These are phyloP conservation scores for Centrapalus pauciflorus DNA, from an alignment of 129 eudicot species.

Conservation along the genomic window DNA sequence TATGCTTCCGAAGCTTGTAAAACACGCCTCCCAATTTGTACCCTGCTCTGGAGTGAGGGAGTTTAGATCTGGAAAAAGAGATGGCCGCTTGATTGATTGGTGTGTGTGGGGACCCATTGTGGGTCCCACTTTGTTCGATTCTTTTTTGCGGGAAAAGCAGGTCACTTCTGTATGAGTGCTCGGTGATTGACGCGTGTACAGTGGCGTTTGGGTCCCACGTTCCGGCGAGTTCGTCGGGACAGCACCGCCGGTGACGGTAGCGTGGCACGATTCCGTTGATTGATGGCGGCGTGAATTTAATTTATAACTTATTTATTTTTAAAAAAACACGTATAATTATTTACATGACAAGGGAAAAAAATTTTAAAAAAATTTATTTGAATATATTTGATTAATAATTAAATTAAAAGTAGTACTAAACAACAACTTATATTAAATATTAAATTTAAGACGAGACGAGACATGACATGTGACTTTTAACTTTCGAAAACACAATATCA, in stretches of 20 bases:
- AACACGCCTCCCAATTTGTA: fast-evolving
- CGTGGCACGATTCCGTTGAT: neutral
- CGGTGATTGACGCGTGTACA: slow-evolving; percentile 62
- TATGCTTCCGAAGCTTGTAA: neutral
- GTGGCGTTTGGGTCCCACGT: slow-evolving; percentile 33
- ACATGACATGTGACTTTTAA: too few relatives aligned
- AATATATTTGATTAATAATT: too few relatives aligned
- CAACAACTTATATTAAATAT: too few relatives aligned
- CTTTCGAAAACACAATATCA: too few relatives aligned
- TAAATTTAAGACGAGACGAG: too few relatives aligned
- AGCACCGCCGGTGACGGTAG: neutral
- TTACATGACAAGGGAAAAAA: too few relatives aligned
- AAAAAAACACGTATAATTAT: neutral
- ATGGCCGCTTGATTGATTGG: slow-evolving; percentile 23
- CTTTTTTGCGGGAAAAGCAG: slow-evolving; percentile 30
- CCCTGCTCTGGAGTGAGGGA: neutral
- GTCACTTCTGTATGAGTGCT: slow-evolving; percentile 22
- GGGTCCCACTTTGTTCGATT: slow-evolving; percentile 41
- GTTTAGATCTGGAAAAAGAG: slow-evolving; percentile 3
- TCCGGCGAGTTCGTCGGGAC: slow-evolving; percentile 9
- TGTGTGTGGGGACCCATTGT: neutral
- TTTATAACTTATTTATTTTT: too few relatives aligned
- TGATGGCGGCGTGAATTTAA: too few relatives aligned
- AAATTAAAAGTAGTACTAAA: too few relatives aligned
- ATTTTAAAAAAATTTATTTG: too few relatives aligned